Evolutionary conservation across 805 yeast species (phyloP).

Genomic region (Candida vartiovaarae): DNA sequence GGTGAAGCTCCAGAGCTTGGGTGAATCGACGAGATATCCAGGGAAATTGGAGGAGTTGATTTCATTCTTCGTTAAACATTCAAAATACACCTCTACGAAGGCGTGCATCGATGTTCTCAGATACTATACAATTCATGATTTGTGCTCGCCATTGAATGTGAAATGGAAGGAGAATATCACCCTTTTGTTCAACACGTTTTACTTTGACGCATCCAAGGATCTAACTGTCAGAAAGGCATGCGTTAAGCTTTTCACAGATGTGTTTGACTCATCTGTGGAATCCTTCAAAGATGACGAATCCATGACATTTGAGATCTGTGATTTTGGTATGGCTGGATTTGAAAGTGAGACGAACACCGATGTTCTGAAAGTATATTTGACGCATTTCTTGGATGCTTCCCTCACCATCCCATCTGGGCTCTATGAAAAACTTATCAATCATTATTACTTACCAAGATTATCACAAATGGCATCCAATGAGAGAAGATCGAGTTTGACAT

Average conservation of each 20-base stretch:
- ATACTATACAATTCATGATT: conserved; percentile 39
- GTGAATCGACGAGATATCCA: conserved; percentile 25
- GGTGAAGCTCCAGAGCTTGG: conserved; percentile 27
- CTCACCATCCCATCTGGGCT: conserved; percentile 4
- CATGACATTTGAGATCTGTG: conserved; percentile 6
- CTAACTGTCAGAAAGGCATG: conserved; percentile 26
- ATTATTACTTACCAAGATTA: conserved; percentile 21
- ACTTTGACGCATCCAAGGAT: conserved; percentile 20
- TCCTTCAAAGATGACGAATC: conserved; percentile 8
- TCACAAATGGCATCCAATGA: conserved; percentile 2
- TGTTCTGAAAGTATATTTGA: conserved; percentile 27
- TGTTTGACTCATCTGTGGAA: conserved; percentile 18
- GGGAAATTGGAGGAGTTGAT: conserved; percentile 39
- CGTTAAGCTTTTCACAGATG: conserved; percentile 23
- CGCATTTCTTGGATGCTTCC: conserved; percentile 22
- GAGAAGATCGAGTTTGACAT: conserved; percentile 25
- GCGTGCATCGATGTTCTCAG: conserved; percentile 38
- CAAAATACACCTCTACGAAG: conserved; percentile 30
- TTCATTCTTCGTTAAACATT: conserved; percentile 32
- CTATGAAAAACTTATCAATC: conserved; percentile 18
- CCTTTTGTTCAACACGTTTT: conserved; percentile 39
- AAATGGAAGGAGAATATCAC: conserved; percentile 45
- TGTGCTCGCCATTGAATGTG: conserved; percentile 46
- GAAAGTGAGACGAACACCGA: conserved; percentile 13
- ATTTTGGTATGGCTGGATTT: conserved; percentile 14